Evolutionary conservation across 2,329 filamentous ascomycete genomes (phyloP).

Genomic region (Fusarium nematophilum): DNA sequence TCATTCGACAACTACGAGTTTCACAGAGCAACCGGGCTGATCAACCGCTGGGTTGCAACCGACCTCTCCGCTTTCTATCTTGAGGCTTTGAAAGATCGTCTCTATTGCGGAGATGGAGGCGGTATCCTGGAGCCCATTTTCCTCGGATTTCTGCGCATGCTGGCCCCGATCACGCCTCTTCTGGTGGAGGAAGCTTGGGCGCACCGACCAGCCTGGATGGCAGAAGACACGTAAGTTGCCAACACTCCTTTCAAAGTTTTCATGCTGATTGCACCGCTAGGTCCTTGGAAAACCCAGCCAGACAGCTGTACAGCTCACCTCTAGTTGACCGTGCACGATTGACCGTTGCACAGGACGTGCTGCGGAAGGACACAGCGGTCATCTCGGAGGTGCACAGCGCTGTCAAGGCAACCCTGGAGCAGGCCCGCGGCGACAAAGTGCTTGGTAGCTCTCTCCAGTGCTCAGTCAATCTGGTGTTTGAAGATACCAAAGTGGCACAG

Average conservation of each 20-base stretch:
- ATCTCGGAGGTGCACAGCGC: constrained; percentile 70
- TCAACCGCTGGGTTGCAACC: constrained; percentile 84
- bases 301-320: constrained; percentile 59
- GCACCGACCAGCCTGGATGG: constrained; percentile 75
- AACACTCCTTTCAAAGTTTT: neutral
- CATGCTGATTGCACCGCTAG: constrained; percentile 40
- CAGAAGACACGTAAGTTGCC: constrained; percentile 55
- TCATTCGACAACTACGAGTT: constrained; percentile 82
- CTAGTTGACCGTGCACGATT: constrained; percentile 56
- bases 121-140: constrained; percentile 76
- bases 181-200: constrained; percentile 92
- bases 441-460: constrained; percentile 86
- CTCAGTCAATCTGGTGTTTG: constrained; percentile 68
- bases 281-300: constrained; percentile 53
- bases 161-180: constrained; percentile 83
- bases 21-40: constrained; percentile 76
- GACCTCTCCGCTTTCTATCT: constrained; percentile 95
- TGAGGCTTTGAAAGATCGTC: constrained; percentile 88
- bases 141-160: constrained; percentile 78
- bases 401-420: constrained; percentile 81
- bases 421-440: constrained; percentile 75
- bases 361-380: constrained; percentile 57
- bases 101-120: constrained; percentile 83
- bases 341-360: constrained; percentile 49
- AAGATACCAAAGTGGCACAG: constrained; percentile 48